Evolutionary conservation across 768 basidiomycete species (phyloP).

Genomic region (Strobilomyces echinocephalus): DNA sequence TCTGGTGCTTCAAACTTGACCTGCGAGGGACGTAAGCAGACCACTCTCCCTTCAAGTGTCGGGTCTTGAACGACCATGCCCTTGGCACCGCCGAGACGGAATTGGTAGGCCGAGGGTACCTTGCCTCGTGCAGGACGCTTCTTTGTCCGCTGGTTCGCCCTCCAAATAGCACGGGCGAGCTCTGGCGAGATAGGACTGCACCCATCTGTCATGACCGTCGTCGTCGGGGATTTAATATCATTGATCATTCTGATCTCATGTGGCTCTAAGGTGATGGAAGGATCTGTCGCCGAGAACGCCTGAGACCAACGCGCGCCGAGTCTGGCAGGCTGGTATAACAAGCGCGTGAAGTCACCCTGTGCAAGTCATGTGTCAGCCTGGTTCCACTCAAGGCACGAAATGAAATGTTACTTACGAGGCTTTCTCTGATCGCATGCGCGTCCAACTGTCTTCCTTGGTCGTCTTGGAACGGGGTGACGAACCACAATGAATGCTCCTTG

Average conservation of each 20-base stretch:
- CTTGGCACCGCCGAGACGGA: slow-evolving; percentile 44
- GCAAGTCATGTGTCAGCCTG: slow-evolving; percentile 1
- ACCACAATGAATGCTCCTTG: slow-evolving; percentile 45
- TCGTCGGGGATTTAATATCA: slow-evolving; percentile 29
- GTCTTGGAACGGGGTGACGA: slow-evolving; percentile 40
- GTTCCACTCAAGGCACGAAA: not conserved
- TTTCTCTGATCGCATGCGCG: slow-evolving; percentile 28
- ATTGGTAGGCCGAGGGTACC: slow-evolving; percentile 40
- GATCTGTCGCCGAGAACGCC: slow-evolving; percentile 49
- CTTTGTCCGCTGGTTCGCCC: slow-evolving; percentile 30
- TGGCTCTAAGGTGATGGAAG: slow-evolving; percentile 35
- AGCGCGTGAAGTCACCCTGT: slow-evolving; percentile 38
- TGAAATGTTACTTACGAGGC: slow-evolving; percentile 26
- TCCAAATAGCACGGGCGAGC: slow-evolving; percentile 35
- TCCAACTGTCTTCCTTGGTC: slow-evolving; percentile 21
- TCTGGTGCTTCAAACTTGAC: slow-evolving; percentile 42
- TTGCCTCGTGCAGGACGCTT: slow-evolving; percentile 13
- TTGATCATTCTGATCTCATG: slow-evolving; percentile 32
- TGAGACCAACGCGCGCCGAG: slow-evolving; percentile 52
- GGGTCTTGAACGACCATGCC: slow-evolving; percentile 46
- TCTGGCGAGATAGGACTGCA: slow-evolving; percentile 41
- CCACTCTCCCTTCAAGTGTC: slow-evolving; percentile 29
- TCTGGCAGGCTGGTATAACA: slow-evolving; percentile 40
- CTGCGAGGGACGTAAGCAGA: slow-evolving; percentile 43
- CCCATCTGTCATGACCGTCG: slow-evolving; percentile 47